Conservation (phyloP, 208 protist genomes). For the Trypanosoma mega region DNA sequence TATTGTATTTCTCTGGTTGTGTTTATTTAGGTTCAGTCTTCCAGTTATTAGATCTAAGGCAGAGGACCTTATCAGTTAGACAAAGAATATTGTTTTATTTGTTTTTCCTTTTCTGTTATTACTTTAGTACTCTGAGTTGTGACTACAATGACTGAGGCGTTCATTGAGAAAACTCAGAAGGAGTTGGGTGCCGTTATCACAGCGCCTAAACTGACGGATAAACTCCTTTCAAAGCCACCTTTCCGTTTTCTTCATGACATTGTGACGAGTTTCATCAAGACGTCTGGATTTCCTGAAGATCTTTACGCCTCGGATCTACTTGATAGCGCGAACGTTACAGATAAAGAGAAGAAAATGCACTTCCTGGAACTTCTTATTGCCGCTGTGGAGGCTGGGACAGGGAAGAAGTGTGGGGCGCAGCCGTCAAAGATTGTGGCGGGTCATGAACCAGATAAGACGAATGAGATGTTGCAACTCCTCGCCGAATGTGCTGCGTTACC, state of each 20-base stretch:
- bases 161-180: constrained; percentile 73
- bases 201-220: constrained; percentile 86
- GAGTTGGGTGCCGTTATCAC: constrained; percentile 79
- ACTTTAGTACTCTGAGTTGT: not conserved
- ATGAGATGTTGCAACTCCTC: constrained; percentile 82
- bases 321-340: constrained; percentile 70
- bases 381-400: constrained; percentile 77
- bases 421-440: constrained; percentile 85
- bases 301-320: constrained; percentile 63
- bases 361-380: constrained; percentile 79
- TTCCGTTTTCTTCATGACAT: constrained; percentile 92
- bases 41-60: too few relatives aligned
- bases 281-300: constrained; percentile 72
- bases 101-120: not conserved
- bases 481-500: constrained; percentile 68
- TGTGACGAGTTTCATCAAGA: constrained; percentile 59
- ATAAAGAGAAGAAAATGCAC: constrained; percentile 84
- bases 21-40: too few relatives aligned
- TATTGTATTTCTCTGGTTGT: too few relatives aligned
- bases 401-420: constrained; percentile 47
- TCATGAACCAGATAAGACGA: constrained; percentile 86
- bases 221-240: constrained; percentile 81
- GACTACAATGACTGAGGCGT: constrained; percentile 27
- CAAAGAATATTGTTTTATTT: not conserved
- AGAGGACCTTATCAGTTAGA: not conserved